Evolutionary conservation across 2,329 filamentous ascomycete genomes (phyloP), one percentile per base, ranked within the genome.

Genomic region (Purpureocillium takamizusanense): DNA sequence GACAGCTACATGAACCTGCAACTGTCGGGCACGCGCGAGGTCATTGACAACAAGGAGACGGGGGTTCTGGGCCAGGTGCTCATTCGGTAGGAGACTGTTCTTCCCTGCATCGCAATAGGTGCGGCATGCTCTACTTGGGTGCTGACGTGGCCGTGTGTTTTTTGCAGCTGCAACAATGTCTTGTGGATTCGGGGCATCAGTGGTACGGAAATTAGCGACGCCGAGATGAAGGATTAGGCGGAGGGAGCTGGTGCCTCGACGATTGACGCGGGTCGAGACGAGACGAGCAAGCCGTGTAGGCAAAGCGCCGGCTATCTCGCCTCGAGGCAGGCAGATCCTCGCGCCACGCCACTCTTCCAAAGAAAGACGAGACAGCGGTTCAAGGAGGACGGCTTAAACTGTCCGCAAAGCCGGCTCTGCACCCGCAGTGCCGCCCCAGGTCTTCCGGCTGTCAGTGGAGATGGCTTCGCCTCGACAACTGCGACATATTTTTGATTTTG

Each of bases 1-100:
- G 92, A 98, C 69, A 88, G 85, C 58, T 98, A 98, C 72, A 97
- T 98, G 90, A 98, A 98, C 70, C 81, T 98, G 47, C 88, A 97
- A 67, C 76, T 98, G 46, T 80, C 81, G 49, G 82, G 83, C 53
- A 89, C 90, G 37, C 86, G 95, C 66, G 92, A 98, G 65, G 95
- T 83, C 65, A 85, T 95, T 56, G 80, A 88, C 58, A 83, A 86
- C 51, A 85, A 94, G 74, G 81, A 79, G 60, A 87, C 83, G 28
- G 90, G 88, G 41, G 78, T 78, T 35, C 67, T 98, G 48, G 92
- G 92, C 7, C 84, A 95, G 65, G 89, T 98, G 33, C 64, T 98
- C 53, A 97, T 98, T 56, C 74, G 90, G 83, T 94, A 64, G 44
- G 69, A 54, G 28, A 30, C 13, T n/a, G n/a, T n/a, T n/a, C n/a